Evolutionary conservation across 176 grass and related monocot species (phyloP).

Genomic region (Zea luxurians): DNA sequence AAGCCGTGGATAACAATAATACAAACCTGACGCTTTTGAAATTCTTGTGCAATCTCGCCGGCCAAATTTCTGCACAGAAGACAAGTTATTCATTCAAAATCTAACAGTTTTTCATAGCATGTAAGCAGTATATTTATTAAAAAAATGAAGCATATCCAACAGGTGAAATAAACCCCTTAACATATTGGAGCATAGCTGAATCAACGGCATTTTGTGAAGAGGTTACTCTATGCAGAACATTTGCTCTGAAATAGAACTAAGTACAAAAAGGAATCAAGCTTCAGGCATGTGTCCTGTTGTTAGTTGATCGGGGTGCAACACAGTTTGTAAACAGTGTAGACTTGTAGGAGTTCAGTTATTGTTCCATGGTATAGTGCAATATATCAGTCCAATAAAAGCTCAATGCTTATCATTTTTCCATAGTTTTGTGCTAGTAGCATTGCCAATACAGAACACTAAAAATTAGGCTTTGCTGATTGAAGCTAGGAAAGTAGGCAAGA

Average conservation of each 20-base stretch:
- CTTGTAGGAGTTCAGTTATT: neutral
- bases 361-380: neutral
- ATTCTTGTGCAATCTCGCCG: conserved; percentile 92
- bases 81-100: conserved; percentile 27
- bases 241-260: neutral
- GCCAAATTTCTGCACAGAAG: conserved; percentile 76
- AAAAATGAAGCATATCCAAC: conserved; percentile 8
- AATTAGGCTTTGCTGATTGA: too few species aligned
- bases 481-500: neutral
- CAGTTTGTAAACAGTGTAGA: neutral
- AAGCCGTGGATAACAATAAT: neutral
- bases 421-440: neutral
- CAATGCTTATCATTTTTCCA: neutral
- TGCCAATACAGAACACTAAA: neutral
- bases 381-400: neutral
- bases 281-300: neutral
- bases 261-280: neutral
- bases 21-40: conserved; percentile 87
- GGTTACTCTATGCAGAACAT: neutral
- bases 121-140: neutral
- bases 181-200: conserved; percentile 12
- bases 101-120: conserved; percentile 20
- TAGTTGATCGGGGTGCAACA: neutral
- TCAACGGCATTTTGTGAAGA: neutral
- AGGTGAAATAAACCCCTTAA: neutral